Conservation (phyloP, 2,329 filamentous ascomycete genomes). For the Hypoxylon sp. region DNA sequence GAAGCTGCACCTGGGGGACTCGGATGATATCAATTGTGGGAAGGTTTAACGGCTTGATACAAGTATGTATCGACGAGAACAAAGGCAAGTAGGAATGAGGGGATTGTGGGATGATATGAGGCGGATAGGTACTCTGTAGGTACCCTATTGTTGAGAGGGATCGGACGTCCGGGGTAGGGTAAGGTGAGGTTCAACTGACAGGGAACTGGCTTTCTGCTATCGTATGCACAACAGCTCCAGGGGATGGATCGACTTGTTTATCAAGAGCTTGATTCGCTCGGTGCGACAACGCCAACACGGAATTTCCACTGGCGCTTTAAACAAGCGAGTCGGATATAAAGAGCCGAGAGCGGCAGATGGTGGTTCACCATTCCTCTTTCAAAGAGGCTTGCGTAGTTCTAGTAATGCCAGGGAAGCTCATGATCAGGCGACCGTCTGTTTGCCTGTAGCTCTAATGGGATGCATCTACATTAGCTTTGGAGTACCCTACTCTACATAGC, state of each 20-base stretch:
- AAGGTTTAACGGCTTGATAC: slow-evolving; percentile 32
- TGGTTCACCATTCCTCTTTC: slow-evolving; percentile 23
- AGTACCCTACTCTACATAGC: neutral
- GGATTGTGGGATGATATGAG: slow-evolving; percentile 18
- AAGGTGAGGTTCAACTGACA: slow-evolving; percentile 38
- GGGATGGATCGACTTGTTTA: slow-evolving; percentile 31
- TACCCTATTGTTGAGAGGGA: slow-evolving; percentile 41
- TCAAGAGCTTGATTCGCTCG: slow-evolving; percentile 38
- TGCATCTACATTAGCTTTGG: neutral
- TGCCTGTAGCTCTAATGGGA: neutral
- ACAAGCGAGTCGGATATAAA: slow-evolving; percentile 33
- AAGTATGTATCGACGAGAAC: slow-evolving; percentile 32
- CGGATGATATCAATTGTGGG: slow-evolving; percentile 13
- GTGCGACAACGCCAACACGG: slow-evolving; percentile 20
- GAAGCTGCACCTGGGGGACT: slow-evolving; percentile 4
- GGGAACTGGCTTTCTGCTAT: slow-evolving; percentile 23
- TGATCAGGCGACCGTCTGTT: slow-evolving; percentile 30
- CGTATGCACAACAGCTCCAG: slow-evolving; percentile 21
- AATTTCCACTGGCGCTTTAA: slow-evolving; percentile 16
- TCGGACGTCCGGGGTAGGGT: slow-evolving; percentile 40
- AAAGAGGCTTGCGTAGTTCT: slow-evolving; percentile 23
- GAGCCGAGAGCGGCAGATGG: slow-evolving; percentile 41
- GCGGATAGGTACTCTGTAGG: slow-evolving; percentile 20
- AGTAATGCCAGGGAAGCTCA: slow-evolving; percentile 14
- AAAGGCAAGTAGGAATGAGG: slow-evolving; percentile 26